phyloP scores from a whole-genome alignment of 495 filamentous ascomycete genomes.

The Aspergillus heteromorphus region DNA sequence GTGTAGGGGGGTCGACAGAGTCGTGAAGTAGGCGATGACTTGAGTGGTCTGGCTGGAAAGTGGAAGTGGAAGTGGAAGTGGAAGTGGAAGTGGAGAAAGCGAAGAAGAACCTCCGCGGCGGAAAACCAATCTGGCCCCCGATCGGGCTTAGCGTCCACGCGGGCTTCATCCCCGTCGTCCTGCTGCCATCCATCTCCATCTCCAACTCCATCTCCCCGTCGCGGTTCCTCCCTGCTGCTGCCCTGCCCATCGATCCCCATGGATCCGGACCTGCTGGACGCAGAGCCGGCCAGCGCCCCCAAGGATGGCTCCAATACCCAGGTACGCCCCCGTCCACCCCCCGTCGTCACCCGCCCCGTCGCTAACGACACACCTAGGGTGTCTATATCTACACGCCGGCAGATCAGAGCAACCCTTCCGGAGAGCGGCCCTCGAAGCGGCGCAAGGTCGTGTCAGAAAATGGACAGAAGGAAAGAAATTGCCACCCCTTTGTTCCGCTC shows the following conservation, averaged over 20 bases:
- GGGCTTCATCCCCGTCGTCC: conserved; percentile 11
- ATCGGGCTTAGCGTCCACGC: conserved; percentile 34
- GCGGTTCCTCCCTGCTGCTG: conserved; percentile 17
- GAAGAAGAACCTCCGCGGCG: conserved; percentile 7
- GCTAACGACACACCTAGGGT: conserved; percentile 40
- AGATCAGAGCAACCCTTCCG: conserved; percentile 26
- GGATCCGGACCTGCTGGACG: conserved; percentile 23
- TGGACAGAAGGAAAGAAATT: conserved; percentile 9
- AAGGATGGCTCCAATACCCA: conserved; percentile 42
- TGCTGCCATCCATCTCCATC: background rate
- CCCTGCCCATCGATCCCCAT: conserved; percentile 6
- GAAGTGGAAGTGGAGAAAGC: background rate
- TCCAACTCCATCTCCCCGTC: conserved; percentile 9
- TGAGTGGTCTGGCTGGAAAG: no score
- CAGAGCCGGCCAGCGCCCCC: conserved; percentile 21
- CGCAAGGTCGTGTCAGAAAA: conserved; percentile 46
- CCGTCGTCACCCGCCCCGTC: background rate
- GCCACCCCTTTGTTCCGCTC: conserved; percentile 51
- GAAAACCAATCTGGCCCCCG: conserved; percentile 22
- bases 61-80: conserved; percentile 1
- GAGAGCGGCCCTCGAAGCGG: conserved; percentile 57
- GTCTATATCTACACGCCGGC: conserved; percentile 66
- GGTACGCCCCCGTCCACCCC: conserved; percentile 23
- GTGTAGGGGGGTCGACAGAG: background rate
- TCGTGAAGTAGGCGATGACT: background rate